These are phyloP conservation scores for Phaeotremella skinneri DNA, from an alignment of 768 basidiomycete genomes.

Conservation along the genomic window DNA sequence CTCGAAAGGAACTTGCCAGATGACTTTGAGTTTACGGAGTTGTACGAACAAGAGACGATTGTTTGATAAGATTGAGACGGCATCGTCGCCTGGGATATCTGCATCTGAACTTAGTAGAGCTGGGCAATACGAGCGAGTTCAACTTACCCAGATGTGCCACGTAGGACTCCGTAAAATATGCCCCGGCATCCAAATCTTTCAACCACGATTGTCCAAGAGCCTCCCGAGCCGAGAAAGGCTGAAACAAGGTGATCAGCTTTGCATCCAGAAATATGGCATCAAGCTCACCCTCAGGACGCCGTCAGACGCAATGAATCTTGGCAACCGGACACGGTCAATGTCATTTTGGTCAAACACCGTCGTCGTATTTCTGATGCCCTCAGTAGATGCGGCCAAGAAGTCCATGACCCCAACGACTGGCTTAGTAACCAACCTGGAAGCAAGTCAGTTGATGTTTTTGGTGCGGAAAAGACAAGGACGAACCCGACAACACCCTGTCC, in stretches of 20 bases:
- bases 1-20: conserved; percentile 87
- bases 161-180: conserved; percentile 77
- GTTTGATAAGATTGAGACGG: conserved; percentile 63
- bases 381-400: conserved; percentile 87
- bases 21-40: conserved; percentile 76
- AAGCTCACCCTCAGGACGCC: conserved; percentile 75
- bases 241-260: conserved; percentile 8
- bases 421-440: conserved; percentile 79
- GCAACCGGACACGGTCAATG: conserved; percentile 81
- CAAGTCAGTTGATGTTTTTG: conserved; percentile 2
- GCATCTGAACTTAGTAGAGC: conserved; percentile 9
- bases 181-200: conserved; percentile 75
- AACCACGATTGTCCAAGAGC: conserved; percentile 96
- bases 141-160: conserved; percentile 84
- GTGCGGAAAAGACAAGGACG: conserved; percentile 15
- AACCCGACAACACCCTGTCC: conserved; percentile 85
- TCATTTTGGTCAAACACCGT: conserved; percentile 93
- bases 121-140: neutral
- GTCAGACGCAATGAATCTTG: conserved; percentile 80
- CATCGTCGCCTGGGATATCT: conserved; percentile 78
- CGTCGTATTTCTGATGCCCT: conserved; percentile 97
- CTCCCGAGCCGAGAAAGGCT: conserved; percentile 88
- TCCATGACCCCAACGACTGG: conserved; percentile 96
- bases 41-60: conserved; percentile 76
- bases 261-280: neutral